Evolutionary conservation across 192 early-diverging fungal genomes (phyloP).

Genomic region (Coemansia sp.): DNA sequence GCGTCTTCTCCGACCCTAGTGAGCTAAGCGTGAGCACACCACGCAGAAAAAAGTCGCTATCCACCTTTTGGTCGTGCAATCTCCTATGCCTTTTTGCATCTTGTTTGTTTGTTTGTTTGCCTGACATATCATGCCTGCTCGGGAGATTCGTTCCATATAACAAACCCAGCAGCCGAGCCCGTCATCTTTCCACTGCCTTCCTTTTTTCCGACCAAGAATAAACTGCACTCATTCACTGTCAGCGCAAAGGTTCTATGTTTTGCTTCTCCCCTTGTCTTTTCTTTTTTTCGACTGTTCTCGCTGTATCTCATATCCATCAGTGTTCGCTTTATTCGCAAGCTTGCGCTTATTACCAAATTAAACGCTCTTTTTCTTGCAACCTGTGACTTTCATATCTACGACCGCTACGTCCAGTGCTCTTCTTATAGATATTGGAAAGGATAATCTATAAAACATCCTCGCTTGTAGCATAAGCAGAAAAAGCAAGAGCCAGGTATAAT

Average conservation of each 20-base stretch:
- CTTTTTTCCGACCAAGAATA: neutral
- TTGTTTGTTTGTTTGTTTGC: neutral
- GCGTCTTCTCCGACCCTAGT: neutral
- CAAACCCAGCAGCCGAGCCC: neutral
- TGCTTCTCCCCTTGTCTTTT: neutral
- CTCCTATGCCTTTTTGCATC: neutral
- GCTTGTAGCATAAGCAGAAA: neutral
- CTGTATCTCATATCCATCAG: neutral
- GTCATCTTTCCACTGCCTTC: neutral
- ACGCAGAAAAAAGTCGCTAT: neutral
- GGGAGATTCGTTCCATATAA: neutral
- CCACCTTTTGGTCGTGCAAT: neutral
- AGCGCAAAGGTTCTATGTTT: neutral
- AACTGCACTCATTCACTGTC: neutral
- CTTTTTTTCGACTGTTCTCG: neutral
- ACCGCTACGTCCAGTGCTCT: too few species aligned
- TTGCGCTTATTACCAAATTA: too few species aligned
- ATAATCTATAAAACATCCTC: too few species aligned
- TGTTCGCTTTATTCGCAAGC: neutral
- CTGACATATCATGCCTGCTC: neutral
- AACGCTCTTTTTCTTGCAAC: too few species aligned
- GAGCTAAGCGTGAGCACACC: neutral
- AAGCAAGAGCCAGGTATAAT: neutral
- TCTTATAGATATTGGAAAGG: too few species aligned
- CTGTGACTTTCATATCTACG: too few species aligned